Evolutionary conservation across 1,139 yeast species (phyloP), one percentile per base, ranked within the genome.

Genomic region (Citeromyces hawaiiensis): DNA sequence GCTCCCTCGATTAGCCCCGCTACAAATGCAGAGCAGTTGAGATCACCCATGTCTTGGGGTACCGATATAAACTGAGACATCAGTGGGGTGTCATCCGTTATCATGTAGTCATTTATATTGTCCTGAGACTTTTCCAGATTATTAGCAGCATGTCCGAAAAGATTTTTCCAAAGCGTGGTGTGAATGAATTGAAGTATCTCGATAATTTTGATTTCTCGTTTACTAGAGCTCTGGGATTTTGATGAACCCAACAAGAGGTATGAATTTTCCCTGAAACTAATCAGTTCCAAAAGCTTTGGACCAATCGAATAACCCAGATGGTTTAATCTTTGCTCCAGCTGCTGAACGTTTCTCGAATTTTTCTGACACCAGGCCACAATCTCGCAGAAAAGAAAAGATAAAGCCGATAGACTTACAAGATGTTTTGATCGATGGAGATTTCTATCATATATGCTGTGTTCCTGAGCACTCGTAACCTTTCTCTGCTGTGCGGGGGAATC

Each of bases 1-100:
- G 91, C 81, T 0, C 96, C 97, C 55, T 88, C 96, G 21, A 91
- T 72, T 21, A 91, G 73, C 0, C 98, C 98, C 1, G 96, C 96
- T 2, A 82, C 74, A 51, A 83, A 83, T 0, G 96, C 88, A 9
- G 83, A 80, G 52, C 94, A 83, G 51, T 82, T 83, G 50, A 86
- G 67, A 47, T 79, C 79, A 6, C 83, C 79, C 55, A 81, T 77
- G 46, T 86, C 94, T 47, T 72, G 75, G 3, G 96, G 95, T 4
- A 83, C 79, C 27, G 83, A 76, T 19, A 91, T 78, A 55, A 73
- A 91, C 49, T 75, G 79, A 9, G 91, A 72, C 39, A 88, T 68
- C 41, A 82, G 52, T 3, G 98, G 98, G 19, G 70, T 60, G 50
- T 83, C 77, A 55, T 91, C 98, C 16, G 81, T 79, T 44, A 93